phyloP scores from a whole-genome alignment of 805 yeast genomes.

The Kodamaea kakaduensis region DNA sequence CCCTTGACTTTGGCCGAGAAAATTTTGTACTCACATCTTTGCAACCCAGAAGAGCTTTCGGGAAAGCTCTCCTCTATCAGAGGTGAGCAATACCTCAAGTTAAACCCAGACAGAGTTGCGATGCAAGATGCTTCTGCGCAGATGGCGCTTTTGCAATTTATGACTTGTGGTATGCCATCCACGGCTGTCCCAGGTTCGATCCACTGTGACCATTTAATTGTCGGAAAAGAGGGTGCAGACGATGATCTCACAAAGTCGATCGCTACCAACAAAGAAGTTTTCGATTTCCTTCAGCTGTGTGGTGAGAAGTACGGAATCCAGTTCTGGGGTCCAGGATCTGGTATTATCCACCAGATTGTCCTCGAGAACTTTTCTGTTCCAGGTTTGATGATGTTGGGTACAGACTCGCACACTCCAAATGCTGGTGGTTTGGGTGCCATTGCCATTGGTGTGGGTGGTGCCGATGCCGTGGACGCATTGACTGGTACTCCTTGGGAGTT shows the following conservation, averaged over 20 bases:
- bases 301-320: constrained; percentile 94
- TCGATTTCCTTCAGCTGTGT: constrained; percentile 88
- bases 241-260: constrained; percentile 77
- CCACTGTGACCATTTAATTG: constrained; percentile 97
- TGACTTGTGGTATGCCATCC: constrained; percentile 87
- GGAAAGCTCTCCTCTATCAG: constrained; percentile 55
- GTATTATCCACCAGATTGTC: constrained; percentile 97
- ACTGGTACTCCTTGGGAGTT: constrained; percentile 95
- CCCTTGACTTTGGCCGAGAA: constrained; percentile 95
- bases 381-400: constrained; percentile 95
- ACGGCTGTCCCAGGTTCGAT: constrained; percentile 94
- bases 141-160: constrained; percentile 97
- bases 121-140: constrained; percentile 99
- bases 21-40: constrained; percentile 87
- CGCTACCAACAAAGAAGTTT: constrained; percentile 88
- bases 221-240: constrained; percentile 91
- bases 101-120: constrained; percentile 96
- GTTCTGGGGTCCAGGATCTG: constrained; percentile 99
- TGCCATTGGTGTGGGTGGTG: constrained; percentile 99
- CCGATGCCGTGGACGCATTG: constrained; percentile 97
- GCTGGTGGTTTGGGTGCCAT: constrained; percentile 99
- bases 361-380: constrained; percentile 96
- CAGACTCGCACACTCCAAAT: constrained; percentile 98
- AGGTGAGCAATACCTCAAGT: constrained; percentile 86
- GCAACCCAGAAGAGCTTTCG: constrained; percentile 72